phyloP scores from a whole-genome alignment of 768 basidiomycete species.

The Kockovaella imperatae region DNA sequence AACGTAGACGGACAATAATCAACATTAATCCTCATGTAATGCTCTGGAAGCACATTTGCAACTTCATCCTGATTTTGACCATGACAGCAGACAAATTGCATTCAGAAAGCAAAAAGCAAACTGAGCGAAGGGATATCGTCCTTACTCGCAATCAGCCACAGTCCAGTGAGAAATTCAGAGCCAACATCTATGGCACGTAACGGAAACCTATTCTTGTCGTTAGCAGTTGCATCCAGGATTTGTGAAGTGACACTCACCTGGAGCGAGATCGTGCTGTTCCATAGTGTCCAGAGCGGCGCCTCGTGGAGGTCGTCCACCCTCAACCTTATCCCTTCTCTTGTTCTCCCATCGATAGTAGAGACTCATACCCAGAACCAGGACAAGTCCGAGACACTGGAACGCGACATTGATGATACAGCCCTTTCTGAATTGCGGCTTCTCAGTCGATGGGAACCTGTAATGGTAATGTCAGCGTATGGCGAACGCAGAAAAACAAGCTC shows the following conservation, averaged over 20 bases:
- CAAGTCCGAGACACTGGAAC: slow-evolving; percentile 42
- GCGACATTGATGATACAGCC: slow-evolving; percentile 44
- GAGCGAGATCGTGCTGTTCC: slow-evolving; percentile 34
- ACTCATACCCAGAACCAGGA: slow-evolving; percentile 38
- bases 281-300: slow-evolving; percentile 28
- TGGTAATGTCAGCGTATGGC: slow-evolving; percentile 7
- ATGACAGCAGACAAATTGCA: no score
- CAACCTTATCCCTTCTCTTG: slow-evolving; percentile 37
- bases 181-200: slow-evolving; percentile 5
- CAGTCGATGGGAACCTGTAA: slow-evolving; percentile 36
- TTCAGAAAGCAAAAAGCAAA: no score
- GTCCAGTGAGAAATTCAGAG: no score
- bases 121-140: no score
- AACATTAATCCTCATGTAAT: background rate
- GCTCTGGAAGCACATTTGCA: no score
- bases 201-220: slow-evolving; percentile 9
- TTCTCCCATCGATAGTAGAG: slow-evolving; percentile 45
- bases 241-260: no score
- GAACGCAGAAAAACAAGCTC: slow-evolving; percentile 25
- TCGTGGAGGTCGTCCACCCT: slow-evolving; percentile 41
- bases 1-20: no score
- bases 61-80: no score
- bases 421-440: slow-evolving; percentile 45
- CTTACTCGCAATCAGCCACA: no score
- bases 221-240: no score